These are phyloP conservation scores for Camellia japonica DNA, from an alignment of 148 eudicot genomes.

Conservation along the genomic window DNA sequence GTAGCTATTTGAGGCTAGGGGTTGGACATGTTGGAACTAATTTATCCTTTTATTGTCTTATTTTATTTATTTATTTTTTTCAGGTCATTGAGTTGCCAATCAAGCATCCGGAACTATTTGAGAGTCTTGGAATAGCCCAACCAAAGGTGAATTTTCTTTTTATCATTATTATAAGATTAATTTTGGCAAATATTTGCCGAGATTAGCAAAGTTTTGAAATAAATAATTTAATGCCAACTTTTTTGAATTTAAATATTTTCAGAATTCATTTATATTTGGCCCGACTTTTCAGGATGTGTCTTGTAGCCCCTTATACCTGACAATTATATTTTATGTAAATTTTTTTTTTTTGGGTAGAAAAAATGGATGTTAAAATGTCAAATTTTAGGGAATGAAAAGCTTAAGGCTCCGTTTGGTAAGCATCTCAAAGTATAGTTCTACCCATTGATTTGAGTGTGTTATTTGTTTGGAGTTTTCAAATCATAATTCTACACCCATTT, in stretches of 20 bases:
- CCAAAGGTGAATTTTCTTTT: constrained; percentile 51
- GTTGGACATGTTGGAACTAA: constrained; percentile 4
- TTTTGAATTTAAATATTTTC: background rate
- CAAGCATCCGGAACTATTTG: constrained; percentile 76
- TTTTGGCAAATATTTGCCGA: no score
- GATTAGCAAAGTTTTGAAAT: background rate
- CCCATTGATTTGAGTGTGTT: no score
- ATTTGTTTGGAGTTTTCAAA: no score
- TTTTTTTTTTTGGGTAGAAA: background rate
- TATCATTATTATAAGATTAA: background rate
- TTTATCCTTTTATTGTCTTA: constrained; percentile 7
- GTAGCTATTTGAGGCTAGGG: background rate
- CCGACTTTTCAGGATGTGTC: background rate
- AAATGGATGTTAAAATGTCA: background rate
- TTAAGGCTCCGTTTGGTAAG: no score
- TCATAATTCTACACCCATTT: no score
- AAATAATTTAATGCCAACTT: background rate
- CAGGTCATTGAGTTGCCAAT: constrained; percentile 86
- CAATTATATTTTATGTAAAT: background rate
- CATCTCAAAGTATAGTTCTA: no score
- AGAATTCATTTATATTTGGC: background rate
- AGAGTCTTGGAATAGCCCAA: constrained; percentile 87
- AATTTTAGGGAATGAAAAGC: background rate
- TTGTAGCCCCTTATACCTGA: background rate
- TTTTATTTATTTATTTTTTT: background rate